Evolutionary conservation across 2,329 filamentous ascomycete species (phyloP).

Genomic region (Parascedosporium putredinis): DNA sequence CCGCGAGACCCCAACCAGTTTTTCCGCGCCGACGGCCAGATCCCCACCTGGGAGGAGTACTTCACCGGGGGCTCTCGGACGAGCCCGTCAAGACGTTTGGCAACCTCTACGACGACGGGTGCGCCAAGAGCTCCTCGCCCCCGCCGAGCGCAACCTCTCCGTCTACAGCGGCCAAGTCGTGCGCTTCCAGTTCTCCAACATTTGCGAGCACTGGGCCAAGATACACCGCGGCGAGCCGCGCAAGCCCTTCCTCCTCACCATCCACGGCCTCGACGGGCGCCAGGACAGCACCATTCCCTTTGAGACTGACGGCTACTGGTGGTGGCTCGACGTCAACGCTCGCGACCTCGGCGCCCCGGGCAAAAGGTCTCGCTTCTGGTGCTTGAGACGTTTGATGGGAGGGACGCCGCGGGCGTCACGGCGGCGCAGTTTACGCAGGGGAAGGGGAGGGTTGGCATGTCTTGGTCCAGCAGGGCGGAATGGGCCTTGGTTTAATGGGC

Average conservation of each 20-base stretch:
- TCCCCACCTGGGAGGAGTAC: constrained; percentile 73
- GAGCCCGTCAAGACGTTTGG: constrained; percentile 37
- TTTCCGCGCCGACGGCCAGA: constrained; percentile 61
- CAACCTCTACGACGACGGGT: constrained; percentile 36
- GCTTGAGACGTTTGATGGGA: constrained; percentile 39
- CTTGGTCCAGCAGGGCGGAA: constrained; percentile 29
- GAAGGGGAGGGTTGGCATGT: constrained; percentile 33
- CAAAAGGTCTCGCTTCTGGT: constrained; percentile 56
- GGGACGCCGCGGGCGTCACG: constrained; percentile 37
- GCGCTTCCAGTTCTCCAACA: constrained; percentile 69
- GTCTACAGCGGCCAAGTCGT: constrained; percentile 47
- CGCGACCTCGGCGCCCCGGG: constrained; percentile 57
- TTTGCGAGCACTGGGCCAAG: constrained; percentile 75
- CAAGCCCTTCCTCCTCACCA: constrained; percentile 53
- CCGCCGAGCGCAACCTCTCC: constrained; percentile 34
- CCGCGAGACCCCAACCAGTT: constrained; percentile 59
- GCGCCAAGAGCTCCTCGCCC: constrained; percentile 52
- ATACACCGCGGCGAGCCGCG: constrained; percentile 57
- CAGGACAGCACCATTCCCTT: constrained; percentile 61
- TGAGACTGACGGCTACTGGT: constrained; percentile 67
- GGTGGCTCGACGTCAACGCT: constrained; percentile 67
- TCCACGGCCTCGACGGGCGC: constrained; percentile 55
- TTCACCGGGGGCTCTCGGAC: constrained; percentile 40
- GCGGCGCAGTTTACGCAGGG: constrained; percentile 32
- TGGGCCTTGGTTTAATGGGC: constrained; percentile 37